Evolutionary conservation across 2,329 filamentous ascomycete genomes (phyloP), one percentile per base, ranked within the genome.

Genomic region (Cadophora malorum): DNA sequence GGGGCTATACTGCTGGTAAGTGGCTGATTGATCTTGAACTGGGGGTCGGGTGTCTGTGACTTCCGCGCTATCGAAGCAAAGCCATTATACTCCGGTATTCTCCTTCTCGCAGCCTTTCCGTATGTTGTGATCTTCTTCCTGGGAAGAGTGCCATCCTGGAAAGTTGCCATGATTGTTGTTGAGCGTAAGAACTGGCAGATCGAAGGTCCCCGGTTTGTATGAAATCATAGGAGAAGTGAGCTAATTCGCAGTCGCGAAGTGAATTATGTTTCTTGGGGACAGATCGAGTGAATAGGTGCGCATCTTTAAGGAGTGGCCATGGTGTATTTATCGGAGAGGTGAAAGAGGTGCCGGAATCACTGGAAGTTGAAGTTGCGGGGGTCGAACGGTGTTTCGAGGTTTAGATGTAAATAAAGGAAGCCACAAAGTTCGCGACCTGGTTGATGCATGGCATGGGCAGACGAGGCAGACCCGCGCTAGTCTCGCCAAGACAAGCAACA

Each of bases 51-150:
- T 7, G 68, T 68, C 65, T 70, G 63, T 23, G 75, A 71, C 21
- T 71, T 71, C 45, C 61, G 71, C 2, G 69, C 62, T 21, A 67
- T 56, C 35, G 71, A 70, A 31, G 68, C 52, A 45, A 76, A 74
- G 64, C 47, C 70, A 59, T 59, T 33, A 49, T 75, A 73, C 6
- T 76, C 73, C 7, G 76, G 74, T 59, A 78, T 71, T 23, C 74
- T 73, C 64, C 70, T 75, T 33, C 76, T 70, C 12, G 67, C 70
- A 35, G 75, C 60, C 65, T 78, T 79, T 1, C 77, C 77, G 69
- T 79, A 79, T 5, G 77, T 79, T 8, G 73, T 68, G 35, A 77
- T 69, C 47, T 70, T 72, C 69, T 76, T 79, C 60, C 75, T 73
- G 56, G 74, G 70, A 14, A 63, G 49, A 8, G 41, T 66, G 7